Evolutionary conservation across 2,329 filamentous ascomycete genomes (phyloP).

Genomic region (Botrytis medusae): DNA sequence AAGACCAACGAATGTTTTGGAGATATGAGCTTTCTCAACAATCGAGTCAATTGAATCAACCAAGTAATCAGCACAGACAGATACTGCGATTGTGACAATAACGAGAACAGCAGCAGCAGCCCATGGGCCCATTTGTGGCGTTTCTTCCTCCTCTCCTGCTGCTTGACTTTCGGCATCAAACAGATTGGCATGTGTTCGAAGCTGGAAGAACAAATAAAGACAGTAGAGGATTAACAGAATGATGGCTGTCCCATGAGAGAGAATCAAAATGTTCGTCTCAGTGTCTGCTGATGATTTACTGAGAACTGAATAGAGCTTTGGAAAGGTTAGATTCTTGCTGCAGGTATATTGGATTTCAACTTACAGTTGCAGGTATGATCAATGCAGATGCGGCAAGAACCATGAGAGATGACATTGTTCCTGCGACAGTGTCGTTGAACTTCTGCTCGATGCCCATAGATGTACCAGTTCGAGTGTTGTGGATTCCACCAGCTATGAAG

Average conservation of each 20-base stretch:
- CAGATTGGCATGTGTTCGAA: constrained; percentile 69
- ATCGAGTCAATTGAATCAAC: constrained; percentile 73
- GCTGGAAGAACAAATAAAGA: constrained; percentile 76
- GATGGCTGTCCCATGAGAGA: constrained; percentile 74
- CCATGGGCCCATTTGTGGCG: constrained; percentile 22
- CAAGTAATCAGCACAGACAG: constrained; percentile 72
- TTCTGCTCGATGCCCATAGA: constrained; percentile 56
- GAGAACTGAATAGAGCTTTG: constrained; percentile 64
- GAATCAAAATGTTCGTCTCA: constrained; percentile 60
- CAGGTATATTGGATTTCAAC: not conserved
- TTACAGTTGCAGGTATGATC: constrained; percentile 71
- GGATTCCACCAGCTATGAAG: constrained; percentile 72
- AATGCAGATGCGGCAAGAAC: constrained; percentile 73
- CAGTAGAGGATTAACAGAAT: constrained; percentile 74
- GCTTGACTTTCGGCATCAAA: constrained; percentile 57
- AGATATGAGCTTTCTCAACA: constrained; percentile 67
- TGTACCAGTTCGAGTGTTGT: constrained; percentile 44
- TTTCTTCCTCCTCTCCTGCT: constrained; percentile 26
- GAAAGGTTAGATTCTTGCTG: constrained; percentile 19
- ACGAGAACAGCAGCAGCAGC: constrained; percentile 54
- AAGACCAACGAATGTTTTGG: constrained; percentile 76
- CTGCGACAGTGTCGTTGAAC: constrained; percentile 76
- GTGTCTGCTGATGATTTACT: constrained; percentile 47
- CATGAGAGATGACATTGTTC: constrained; percentile 73
- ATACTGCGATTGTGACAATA: constrained; percentile 65